These are phyloP conservation scores for Phanerochaete carnosa DNA, from an alignment of 768 basidiomycete species.

Conservation along the genomic window DNA sequence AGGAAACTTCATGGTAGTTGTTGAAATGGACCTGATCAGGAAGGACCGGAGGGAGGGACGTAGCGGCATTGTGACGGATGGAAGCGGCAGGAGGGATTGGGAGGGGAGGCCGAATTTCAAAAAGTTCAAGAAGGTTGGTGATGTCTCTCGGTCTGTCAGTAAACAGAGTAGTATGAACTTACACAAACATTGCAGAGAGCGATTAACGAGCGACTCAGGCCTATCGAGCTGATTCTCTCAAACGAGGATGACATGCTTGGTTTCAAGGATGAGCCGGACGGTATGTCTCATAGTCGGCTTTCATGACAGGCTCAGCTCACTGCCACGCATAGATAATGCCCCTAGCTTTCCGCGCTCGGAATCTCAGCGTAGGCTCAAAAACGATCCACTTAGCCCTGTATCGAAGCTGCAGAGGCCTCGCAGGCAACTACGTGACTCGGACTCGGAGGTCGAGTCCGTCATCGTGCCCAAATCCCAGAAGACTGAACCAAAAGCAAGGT, in stretches of 20 bases:
- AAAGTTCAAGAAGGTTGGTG: conserved; percentile 69
- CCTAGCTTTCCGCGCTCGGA: neutral
- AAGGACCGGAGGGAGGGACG: conserved; percentile 20
- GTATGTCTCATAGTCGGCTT: neutral
- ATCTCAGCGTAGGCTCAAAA: neutral
- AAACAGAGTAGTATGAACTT: conserved; percentile 12
- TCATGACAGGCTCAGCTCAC: neutral
- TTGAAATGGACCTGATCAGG: conserved; percentile 58
- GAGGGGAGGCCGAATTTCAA: conserved; percentile 65
- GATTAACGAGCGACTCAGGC: conserved; percentile 24
- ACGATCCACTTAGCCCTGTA: neutral
- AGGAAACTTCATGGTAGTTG: conserved; percentile 79
- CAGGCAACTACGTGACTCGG: neutral
- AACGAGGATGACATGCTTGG: conserved; percentile 41
- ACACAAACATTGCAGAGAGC: conserved; percentile 30
- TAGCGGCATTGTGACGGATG: conserved; percentile 15
- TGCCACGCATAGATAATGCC: neutral
- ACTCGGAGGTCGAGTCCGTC: neutral
- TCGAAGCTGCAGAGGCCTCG: neutral
- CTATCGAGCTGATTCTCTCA: conserved; percentile 49
- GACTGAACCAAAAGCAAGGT: neutral
- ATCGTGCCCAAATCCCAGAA: neutral
- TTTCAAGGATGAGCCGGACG: neutral
- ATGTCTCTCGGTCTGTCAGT: neutral
- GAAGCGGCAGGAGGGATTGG: conserved; percentile 34